These are phyloP conservation scores for Leccinum angustisporum DNA, from an alignment of 1,284 basidiomycete genomes.

Conservation along the genomic window DNA sequence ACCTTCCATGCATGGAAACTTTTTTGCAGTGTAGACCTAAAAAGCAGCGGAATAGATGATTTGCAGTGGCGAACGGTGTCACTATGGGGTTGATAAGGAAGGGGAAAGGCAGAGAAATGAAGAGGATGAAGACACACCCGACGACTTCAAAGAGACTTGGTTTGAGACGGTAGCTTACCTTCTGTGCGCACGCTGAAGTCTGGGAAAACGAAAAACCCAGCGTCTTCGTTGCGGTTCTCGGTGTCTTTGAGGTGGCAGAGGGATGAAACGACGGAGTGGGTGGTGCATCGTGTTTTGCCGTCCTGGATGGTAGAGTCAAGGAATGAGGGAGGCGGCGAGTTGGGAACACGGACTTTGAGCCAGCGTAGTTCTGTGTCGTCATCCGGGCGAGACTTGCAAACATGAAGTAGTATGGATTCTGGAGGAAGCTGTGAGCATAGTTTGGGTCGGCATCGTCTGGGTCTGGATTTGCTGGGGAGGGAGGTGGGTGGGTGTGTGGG, in stretches of 20 bases:
- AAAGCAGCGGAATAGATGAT: slow-evolving; percentile 85
- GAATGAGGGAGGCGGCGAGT: slow-evolving; percentile 1
- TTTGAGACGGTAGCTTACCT: slow-evolving; percentile 83
- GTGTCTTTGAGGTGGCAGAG: slow-evolving; percentile 95
- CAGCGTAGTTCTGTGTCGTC: slow-evolving; percentile 92
- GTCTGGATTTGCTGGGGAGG: slow-evolving; percentile 23
- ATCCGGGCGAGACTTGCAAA: slow-evolving; percentile 88
- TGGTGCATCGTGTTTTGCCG: slow-evolving; percentile 87
- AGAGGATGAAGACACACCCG: slow-evolving; percentile 52
- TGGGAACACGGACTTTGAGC: slow-evolving; percentile 61
- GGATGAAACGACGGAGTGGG: slow-evolving; percentile 87
- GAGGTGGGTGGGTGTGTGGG: slow-evolving; percentile 45
- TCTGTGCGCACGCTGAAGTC: slow-evolving; percentile 88
- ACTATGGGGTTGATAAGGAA: slow-evolving; percentile 38
- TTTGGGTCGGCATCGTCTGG: slow-evolving; percentile 38
- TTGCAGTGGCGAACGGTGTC: slow-evolving; percentile 86
- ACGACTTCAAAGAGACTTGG: slow-evolving; percentile 92
- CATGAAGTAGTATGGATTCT: slow-evolving; percentile 95
- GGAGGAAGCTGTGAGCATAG: slow-evolving; percentile 55
- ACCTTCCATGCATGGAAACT: slow-evolving; percentile 94
- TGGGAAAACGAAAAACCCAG: slow-evolving; percentile 90
- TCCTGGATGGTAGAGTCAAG: slow-evolving; percentile 45
- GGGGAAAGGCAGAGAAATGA: slow-evolving; percentile 1
- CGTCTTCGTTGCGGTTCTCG: slow-evolving; percentile 79
- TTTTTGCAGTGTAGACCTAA: slow-evolving; percentile 94